Evolutionary conservation across 805 yeast species (phyloP).

Genomic region (Lachancea thermotolerans): DNA sequence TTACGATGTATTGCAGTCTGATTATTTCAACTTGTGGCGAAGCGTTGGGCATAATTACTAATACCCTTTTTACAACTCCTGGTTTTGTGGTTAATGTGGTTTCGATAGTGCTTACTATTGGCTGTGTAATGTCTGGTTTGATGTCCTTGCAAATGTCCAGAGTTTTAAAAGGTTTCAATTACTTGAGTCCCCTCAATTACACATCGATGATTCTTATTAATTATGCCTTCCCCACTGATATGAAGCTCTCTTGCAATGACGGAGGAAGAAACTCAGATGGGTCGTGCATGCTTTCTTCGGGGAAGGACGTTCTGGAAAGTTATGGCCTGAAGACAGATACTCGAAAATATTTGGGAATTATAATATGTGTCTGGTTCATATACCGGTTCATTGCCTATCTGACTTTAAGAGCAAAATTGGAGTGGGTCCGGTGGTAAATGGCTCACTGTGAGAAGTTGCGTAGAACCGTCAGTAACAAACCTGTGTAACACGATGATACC

Average conservation of each 20-base stretch:
- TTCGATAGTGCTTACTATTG: slow-evolving; percentile 58
- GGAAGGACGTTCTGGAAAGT: slow-evolving; percentile 47
- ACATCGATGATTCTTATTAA: slow-evolving; percentile 57
- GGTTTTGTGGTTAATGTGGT: slow-evolving; percentile 77
- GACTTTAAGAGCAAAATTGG: slow-evolving; percentile 23
- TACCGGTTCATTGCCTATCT: slow-evolving; percentile 23
- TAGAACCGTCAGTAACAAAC: too few species aligned
- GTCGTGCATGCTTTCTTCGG: slow-evolving; percentile 45
- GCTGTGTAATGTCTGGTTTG: slow-evolving; percentile 78
- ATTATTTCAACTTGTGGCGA: slow-evolving; percentile 70
- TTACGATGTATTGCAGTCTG: slow-evolving; percentile 48
- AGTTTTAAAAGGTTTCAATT: slow-evolving; percentile 65
- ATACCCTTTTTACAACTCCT: slow-evolving; percentile 62
- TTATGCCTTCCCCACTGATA: slow-evolving; percentile 46
- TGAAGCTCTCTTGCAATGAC: slow-evolving; percentile 45
- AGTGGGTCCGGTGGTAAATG: slow-evolving; percentile 23
- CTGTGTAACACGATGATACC: too few species aligned
- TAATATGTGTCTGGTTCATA: slow-evolving; percentile 23
- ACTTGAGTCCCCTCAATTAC: slow-evolving; percentile 70
- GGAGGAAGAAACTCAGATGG: slow-evolving; percentile 31
- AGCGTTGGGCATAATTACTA: slow-evolving; percentile 74
- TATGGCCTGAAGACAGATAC: slow-evolving; percentile 40
- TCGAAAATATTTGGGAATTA: slow-evolving; percentile 33
- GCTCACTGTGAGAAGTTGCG: too few species aligned
- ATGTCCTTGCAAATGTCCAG: slow-evolving; percentile 71